Evolutionary conservation across 2,329 filamentous ascomycete genomes (phyloP).

Genomic region (Aspergillus pseudonomiae): DNA sequence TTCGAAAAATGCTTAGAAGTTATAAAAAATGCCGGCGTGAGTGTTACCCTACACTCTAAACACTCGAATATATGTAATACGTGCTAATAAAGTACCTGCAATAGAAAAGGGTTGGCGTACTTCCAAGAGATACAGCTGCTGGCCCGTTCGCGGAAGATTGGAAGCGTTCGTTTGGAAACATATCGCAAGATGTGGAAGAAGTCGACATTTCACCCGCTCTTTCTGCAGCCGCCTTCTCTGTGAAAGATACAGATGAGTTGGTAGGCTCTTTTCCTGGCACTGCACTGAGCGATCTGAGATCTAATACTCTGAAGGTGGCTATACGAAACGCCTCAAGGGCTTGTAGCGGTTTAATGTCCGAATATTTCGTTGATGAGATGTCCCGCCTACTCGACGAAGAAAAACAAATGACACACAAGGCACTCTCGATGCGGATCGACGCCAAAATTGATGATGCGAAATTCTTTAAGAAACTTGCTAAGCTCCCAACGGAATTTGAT

Average conservation of each 20-base stretch:
- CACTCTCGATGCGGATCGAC: conserved; percentile 82
- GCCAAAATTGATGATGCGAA: conserved; percentile 90
- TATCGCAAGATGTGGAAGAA: conserved; percentile 83
- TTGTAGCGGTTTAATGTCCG: conserved; percentile 90
- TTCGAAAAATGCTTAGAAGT: conserved; percentile 81
- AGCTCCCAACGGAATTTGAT: conserved; percentile 86
- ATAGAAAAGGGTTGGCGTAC: conserved; percentile 84
- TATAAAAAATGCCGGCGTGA: conserved; percentile 84
- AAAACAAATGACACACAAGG: conserved; percentile 92
- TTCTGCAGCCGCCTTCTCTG: conserved; percentile 79
- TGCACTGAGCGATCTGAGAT: neutral
- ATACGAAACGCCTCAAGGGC: conserved; percentile 95
- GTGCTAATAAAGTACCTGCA: neutral
- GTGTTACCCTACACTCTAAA: conserved; percentile 37
- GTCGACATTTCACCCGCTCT: conserved; percentile 83
- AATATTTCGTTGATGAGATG: conserved; percentile 98
- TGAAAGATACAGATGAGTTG: conserved; percentile 94
- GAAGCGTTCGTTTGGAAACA: conserved; percentile 78
- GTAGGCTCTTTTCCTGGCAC: conserved; percentile 42
- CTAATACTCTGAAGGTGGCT: conserved; percentile 60
- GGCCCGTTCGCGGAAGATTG: conserved; percentile 96
- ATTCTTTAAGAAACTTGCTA: conserved; percentile 84
- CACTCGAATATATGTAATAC: neutral
- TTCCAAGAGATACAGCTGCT: conserved; percentile 79
- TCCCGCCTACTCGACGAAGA: conserved; percentile 92